Base-by-base conservation (phyloP, 1,284 basidiomycete species). In the Sanguinoderma infundibulare region DNA sequence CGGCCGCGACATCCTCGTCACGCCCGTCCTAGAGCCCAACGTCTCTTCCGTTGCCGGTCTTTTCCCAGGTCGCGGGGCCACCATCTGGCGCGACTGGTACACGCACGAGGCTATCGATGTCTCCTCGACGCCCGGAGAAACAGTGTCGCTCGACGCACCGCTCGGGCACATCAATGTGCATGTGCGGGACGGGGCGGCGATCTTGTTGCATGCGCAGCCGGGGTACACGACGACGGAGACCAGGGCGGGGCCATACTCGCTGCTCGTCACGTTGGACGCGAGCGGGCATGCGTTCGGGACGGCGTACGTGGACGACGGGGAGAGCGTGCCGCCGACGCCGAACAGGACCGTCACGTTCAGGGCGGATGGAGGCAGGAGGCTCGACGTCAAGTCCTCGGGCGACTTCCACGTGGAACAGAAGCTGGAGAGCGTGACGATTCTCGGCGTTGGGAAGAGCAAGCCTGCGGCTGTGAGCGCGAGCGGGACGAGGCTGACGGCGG, bases 71-170 rank as follows among this genome's bases (percentile, higher is more conserved):
- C 76, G 82, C 59, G 85, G 84, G 14, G 74, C 74, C n/a, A 82
- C 83, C 1, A 75, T 82, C 62, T 94, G 89, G 90, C 82, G 89
- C 50, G 90, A 93, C 74, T 92, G 89, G 84, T 92, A 87, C 75
- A 91, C 87, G 0, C 88, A 90, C 69, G 75, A 83, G 42, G 77
- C 78, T 42, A 81, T 84, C 42, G 75, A 80, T 63, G 75, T 72
- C 24, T 70, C 75, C 7, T 49, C 71, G 6, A 77, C 78, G 30
- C 70, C 68, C 15, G 26, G 20, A 32, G 32, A 15, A 6, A 79
- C 78, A 57, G 81, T 79, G 1, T 82, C 81, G 5, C 79, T 90
- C n/a, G 66, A 75, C 32, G 83, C 86, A 1, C 86, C 89, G 0
- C 81, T 93, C 0, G 81, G 85, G 6, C 82, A 90, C 68, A 92